A percentile compares a stretch with the other conserved stretches of the same genome.
These are phyloP conservation scores for Neospora caninum DNA, from an alignment of 169 alveolate species.

Conservation along the genomic window DNA sequence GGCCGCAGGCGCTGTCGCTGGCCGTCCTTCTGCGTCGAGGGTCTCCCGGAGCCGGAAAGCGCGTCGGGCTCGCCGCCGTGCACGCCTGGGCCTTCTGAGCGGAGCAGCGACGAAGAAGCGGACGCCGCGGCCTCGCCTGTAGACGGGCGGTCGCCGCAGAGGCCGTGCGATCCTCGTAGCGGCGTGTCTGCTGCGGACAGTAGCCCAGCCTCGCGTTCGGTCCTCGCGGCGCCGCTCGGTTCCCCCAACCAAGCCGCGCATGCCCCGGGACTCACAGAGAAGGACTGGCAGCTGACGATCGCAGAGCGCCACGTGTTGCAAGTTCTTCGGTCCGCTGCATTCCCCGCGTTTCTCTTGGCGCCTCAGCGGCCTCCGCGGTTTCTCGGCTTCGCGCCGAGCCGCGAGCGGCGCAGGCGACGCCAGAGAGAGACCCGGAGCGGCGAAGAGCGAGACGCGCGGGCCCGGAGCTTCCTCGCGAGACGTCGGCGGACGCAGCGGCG, in stretches of 20 bases:
- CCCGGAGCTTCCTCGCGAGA: background rate
- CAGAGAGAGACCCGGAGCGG: too few relatives aligned
- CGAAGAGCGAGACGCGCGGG: background rate
- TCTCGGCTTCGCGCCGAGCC: background rate
- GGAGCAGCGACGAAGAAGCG: too few relatives aligned
- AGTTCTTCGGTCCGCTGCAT: background rate
- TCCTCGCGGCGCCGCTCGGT: too few relatives aligned
- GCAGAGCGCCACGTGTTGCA: background rate
- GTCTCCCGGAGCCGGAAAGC: background rate
- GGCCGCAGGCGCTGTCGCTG: background rate
- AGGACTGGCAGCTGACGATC: background rate
- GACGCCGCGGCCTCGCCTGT: too few relatives aligned
- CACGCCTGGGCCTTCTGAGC: background rate
- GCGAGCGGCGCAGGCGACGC: background rate
- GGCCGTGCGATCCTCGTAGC: too few relatives aligned
- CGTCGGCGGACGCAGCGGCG: background rate
- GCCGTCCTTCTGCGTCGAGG: conserved; percentile 11
- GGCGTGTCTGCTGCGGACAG: too few relatives aligned
- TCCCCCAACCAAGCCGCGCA: background rate
- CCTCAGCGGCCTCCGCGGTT: conserved; percentile 15
- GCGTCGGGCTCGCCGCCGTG: background rate
- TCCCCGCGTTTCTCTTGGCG: background rate
- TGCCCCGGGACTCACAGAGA: background rate
- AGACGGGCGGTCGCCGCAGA: too few relatives aligned
- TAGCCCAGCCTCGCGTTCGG: too few relatives aligned